Percentiles rank a stretch among this genome's conserved stretches.
These are phyloP conservation scores for Epithemia pelagica DNA, from an alignment of 108 stramenopile genomes.

Conservation along the genomic window DNA sequence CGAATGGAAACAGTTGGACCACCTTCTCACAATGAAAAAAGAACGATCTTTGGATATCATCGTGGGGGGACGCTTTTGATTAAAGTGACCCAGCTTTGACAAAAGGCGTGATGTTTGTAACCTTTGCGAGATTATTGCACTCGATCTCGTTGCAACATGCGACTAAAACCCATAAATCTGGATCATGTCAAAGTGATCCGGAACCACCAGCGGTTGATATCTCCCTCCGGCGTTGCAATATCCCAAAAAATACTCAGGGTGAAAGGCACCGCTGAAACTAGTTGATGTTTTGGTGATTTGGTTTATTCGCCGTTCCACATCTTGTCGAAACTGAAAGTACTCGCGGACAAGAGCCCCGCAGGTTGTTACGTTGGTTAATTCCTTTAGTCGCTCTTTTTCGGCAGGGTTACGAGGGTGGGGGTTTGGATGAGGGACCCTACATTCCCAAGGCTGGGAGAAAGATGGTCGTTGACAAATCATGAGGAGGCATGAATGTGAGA, in stretches of 20 bases:
- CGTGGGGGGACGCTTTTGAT: neutral
- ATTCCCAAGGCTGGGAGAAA: constrained; percentile 49
- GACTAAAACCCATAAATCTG: constrained; percentile 38
- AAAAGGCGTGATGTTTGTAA: no score
- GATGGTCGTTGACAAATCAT: no score
- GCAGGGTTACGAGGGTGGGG: constrained; percentile 39
- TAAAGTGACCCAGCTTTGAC: neutral
- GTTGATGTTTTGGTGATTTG: constrained; percentile 20
- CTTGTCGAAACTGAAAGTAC: constrained; percentile 50
- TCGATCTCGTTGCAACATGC: no score
- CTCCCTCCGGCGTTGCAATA: constrained; percentile 44
- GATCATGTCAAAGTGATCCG: constrained; percentile 47
- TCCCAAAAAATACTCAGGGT: constrained; percentile 48
- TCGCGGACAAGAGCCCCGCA: constrained; percentile 44
- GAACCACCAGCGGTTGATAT: constrained; percentile 41
- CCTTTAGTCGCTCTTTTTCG: constrained; percentile 39
- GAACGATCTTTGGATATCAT: neutral
- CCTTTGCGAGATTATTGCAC: no score
- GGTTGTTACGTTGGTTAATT: constrained; percentile 57
- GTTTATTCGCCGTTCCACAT: constrained; percentile 47
- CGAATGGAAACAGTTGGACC: constrained; percentile 8
- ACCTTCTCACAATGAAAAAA: constrained; percentile 4
- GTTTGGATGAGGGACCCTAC: constrained; percentile 26
- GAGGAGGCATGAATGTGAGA: no score
- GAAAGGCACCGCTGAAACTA: constrained; percentile 30